Evolutionary conservation across 1,139 yeast genomes (phyloP), one percentile per base, ranked within the genome.

Genomic region (Ogataea hybrid): DNA sequence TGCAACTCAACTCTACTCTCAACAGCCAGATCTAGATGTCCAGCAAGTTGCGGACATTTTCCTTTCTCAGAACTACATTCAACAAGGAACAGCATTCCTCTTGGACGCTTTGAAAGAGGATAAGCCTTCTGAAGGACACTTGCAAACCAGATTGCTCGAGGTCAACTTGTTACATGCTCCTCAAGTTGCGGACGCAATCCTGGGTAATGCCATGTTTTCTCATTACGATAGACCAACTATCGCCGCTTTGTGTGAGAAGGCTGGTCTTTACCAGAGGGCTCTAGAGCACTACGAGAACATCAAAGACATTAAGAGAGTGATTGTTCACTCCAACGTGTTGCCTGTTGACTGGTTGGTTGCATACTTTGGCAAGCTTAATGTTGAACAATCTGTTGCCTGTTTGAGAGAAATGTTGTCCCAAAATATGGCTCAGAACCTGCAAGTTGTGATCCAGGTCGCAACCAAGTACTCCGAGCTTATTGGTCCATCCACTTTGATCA

Each of bases 101-200:
- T 74, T 94, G 58, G 98, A 94, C 67, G 97, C 97, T 8, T 77
- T 94, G 63, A 92, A 92, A 71, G 88, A 84, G 52, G 96, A 94
- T 67, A 75, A 83, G 32, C 97, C 98, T 39, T 86, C 92, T 49
- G 96, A 92, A 62, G 97, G 97, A 14, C 96, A 89, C 60, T 73
- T 94, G 61, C 98, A 94, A 73, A 94, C 98, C 12, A 81, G 95
- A 61, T 81, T 94, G 41, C 77, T 94, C 56, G 98, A 94, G 68
- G 89, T 87, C 54, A 94, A 94, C 65, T 73, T 94, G 63, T 68
- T 87, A 63, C 95, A 90, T 62, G 98, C 98, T 9, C 99, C 99
- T 39, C 98, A 94, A 73, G 98, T 94, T 44, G 99, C 98, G 32
- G 98, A 94, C 68, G 99, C 99, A 15, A 94, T 92, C 53, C 76